Evolutionary conservation across 148 eudicot genomes (phyloP).

Genomic region (Pouteria glomerata): DNA sequence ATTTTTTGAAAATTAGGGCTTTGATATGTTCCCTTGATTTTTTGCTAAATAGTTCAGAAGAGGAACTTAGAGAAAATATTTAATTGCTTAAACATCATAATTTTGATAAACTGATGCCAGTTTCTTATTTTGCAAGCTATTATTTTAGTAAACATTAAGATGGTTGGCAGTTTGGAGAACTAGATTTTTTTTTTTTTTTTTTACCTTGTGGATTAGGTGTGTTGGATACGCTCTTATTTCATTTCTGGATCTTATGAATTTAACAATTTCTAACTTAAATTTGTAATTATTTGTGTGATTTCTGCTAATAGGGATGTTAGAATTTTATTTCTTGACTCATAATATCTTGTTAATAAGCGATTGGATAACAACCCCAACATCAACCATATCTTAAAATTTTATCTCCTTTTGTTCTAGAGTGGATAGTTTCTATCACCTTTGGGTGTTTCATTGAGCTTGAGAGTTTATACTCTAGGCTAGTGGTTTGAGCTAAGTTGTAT

Average conservation of each 20-base stretch:
- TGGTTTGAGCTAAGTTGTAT: too few species aligned
- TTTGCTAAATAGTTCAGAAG: neutral
- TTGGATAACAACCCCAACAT: neutral
- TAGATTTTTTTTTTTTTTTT: constrained; percentile 1
- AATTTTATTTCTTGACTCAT: neutral
- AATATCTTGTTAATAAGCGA: neutral
- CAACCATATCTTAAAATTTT: neutral
- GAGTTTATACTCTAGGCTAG: too few species aligned
- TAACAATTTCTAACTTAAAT: neutral
- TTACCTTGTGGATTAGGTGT: neutral
- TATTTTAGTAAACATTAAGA: neutral
- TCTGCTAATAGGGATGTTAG: neutral
- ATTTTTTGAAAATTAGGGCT: neutral
- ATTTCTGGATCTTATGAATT: neutral
- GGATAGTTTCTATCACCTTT: neutral
- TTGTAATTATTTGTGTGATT: neutral
- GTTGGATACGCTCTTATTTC: constrained; percentile 2
- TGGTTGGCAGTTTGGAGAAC: neutral
- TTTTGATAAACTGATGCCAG: neutral
- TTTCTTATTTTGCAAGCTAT: neutral
- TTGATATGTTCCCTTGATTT: constrained; percentile 3
- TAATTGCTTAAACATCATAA: neutral
- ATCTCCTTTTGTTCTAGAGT: neutral
- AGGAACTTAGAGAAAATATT: neutral
- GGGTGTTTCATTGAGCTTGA: too few species aligned